A percentile compares a stretch with the other conserved stretches of the same genome.
phyloP scores from a whole-genome alignment of 1,139 yeast genomes.

The Taphrina betulina region DNA sequence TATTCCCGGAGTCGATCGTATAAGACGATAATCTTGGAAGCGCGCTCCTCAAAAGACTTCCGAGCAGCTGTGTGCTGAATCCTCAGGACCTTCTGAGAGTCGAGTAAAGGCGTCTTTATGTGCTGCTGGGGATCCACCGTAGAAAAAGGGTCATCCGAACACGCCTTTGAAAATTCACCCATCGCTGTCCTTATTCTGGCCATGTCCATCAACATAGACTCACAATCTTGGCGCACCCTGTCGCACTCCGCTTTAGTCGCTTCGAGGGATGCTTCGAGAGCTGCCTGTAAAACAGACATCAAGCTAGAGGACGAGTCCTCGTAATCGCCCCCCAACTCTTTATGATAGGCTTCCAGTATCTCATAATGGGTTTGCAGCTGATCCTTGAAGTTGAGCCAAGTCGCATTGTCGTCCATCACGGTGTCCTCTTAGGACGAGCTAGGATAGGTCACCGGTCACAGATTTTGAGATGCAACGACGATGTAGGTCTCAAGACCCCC shows the following conservation, averaged over 20 bases:
- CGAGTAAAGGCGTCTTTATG: conserved; percentile 21
- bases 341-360: conserved; percentile 13
- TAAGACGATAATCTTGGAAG: conserved; percentile 5
- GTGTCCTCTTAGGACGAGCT: too few relatives aligned
- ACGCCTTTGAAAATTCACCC: conserved; percentile 9
- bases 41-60: conserved; percentile 16
- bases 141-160: conserved; percentile 14
- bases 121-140: not conserved
- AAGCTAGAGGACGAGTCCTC: conserved; percentile 21
- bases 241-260: conserved; percentile 26
- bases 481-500: too few relatives aligned
- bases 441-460: too few relatives aligned
- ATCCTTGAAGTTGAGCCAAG: conserved; percentile 19
- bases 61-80: conserved; percentile 17
- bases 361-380: conserved; percentile 27
- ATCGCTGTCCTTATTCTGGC: conserved; percentile 18
- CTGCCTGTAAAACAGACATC: conserved; percentile 26
- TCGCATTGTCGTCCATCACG: conserved; percentile 9
- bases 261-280: conserved; percentile 17
- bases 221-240: conserved; percentile 19
- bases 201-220: conserved; percentile 24
- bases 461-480: too few relatives aligned
- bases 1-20: conserved; percentile 4
- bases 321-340: conserved; percentile 29
- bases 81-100: conserved; percentile 15